Base-by-base conservation (phyloP, 2,329 filamentous ascomycete species). In the Neofusicoccum parvum region DNA sequence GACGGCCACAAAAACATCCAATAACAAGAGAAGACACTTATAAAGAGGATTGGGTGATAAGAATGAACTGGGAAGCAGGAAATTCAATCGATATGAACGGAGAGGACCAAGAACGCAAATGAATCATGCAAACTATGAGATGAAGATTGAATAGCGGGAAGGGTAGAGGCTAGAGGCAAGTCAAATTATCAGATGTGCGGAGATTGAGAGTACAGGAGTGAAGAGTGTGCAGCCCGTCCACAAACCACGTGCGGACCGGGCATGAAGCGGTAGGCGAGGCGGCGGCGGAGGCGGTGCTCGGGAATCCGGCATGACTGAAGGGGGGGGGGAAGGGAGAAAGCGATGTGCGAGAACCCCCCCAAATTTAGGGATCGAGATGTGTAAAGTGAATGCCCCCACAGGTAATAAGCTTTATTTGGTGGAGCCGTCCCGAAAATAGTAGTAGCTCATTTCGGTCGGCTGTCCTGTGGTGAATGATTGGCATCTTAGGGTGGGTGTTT, bases 321-420 rank as follows among this genome's bases (percentile, higher is more conserved):
- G 34, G 10, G 20, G 20, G 20, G 20, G 49, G 34, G 20, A 37
- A 14, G 49, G 32, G 34, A 20, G 7, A 39, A 39, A 17, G 50
- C 34, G 36, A 54, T 20, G 50, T 39, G 50, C 17, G 50, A 34
- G 32, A n/a, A 14, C 17, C 20, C 50, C 34, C 34, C 39, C 41
- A 46, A 59, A 59, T 59, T 59, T 59, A 59, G 27, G 54, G 36
- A 59, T 20, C 17, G 54, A 32, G 27, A 14, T 27, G 37, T 56
- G 39, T 32, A 17, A 46, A 45, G 41, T 36, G 39, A 59, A 46
- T 34, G 39, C 14, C 39, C 54, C 54, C 54, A 36, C 54, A 46
- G 54, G 27, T 58, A 46, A 45, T 59, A 59, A 59, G 54, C 54
- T 59, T 59, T 46, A 46, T 59, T 46, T 32, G 54, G 54, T 59